Conservation (phyloP, 345 rosid genomes). For the Syzygium oleosum region DNA sequence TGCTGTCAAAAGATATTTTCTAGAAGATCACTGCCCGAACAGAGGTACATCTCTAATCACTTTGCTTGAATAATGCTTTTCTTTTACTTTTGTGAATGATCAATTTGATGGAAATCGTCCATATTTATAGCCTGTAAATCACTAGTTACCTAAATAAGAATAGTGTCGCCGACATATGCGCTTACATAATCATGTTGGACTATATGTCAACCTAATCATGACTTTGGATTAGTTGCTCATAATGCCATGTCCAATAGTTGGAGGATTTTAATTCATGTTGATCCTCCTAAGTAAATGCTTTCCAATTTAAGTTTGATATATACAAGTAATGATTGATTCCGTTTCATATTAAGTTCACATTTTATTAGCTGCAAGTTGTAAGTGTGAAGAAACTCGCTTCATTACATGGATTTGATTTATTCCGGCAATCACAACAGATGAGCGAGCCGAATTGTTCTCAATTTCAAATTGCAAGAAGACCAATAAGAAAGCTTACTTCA, state of each 20-base stretch:
- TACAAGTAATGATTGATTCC: background rate
- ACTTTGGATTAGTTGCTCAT: background rate
- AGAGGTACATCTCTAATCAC: background rate
- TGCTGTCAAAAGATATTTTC: background rate
- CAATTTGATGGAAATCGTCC: background rate
- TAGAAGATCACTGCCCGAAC: background rate
- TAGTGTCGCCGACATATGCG: background rate
- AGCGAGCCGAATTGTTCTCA: too few species aligned
- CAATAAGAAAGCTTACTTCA: too few species aligned
- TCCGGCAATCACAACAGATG: too few species aligned
- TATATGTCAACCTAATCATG: background rate
- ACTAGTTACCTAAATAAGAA: background rate
- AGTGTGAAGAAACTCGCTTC: background rate
- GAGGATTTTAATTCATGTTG: background rate
- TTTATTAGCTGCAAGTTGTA: too few species aligned
- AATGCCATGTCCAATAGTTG: background rate
- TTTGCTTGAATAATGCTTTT: background rate
- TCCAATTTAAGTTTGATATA: background rate
- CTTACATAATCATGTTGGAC: background rate
- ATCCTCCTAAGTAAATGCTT: background rate
- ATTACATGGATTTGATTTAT: too few species aligned
- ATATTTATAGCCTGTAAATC: background rate
- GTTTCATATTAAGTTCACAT: too few species aligned
- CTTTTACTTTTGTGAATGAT: background rate
- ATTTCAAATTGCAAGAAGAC: too few species aligned